These are phyloP conservation scores for Apiospora saccharicola DNA, from an alignment of 2,329 filamentous ascomycete species.

Conservation along the genomic window DNA sequence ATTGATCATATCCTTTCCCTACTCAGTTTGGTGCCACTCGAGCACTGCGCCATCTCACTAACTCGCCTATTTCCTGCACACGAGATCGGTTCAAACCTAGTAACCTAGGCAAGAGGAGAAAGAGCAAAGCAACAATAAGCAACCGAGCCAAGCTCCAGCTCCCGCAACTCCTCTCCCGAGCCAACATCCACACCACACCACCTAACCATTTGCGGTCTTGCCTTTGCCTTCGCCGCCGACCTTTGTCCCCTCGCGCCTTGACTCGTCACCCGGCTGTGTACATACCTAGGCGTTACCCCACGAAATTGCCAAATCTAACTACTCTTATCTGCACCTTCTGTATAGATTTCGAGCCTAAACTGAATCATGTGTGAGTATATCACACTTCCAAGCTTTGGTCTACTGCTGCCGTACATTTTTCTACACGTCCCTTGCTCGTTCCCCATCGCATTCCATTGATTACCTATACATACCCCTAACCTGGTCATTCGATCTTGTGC, in stretches of 20 bases:
- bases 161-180: background rate
- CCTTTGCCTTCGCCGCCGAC: background rate
- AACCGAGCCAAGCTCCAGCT: background rate
- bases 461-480: background rate
- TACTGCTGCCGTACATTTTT: background rate
- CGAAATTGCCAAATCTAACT: conserved; percentile 9
- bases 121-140: background rate
- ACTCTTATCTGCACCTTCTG: conserved; percentile 5
- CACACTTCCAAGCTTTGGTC: background rate
- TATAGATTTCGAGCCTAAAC: background rate
- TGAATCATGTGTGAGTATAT: conserved; percentile 19
- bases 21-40: conserved; percentile 2
- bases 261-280: conserved; percentile 18
- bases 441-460: background rate
- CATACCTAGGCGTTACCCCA: conserved; percentile 7
- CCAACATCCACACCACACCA: conserved; percentile 7
- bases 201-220: background rate
- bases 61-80: conserved; percentile 4
- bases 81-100: background rate
- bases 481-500: background rate
- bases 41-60: background rate
- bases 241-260: background rate
- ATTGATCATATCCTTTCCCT: background rate
- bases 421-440: background rate
- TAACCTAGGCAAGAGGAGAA: background rate